These are phyloP conservation scores for Hyaloscypha finlandica DNA, from an alignment of 495 filamentous ascomycete genomes.

Conservation along the genomic window DNA sequence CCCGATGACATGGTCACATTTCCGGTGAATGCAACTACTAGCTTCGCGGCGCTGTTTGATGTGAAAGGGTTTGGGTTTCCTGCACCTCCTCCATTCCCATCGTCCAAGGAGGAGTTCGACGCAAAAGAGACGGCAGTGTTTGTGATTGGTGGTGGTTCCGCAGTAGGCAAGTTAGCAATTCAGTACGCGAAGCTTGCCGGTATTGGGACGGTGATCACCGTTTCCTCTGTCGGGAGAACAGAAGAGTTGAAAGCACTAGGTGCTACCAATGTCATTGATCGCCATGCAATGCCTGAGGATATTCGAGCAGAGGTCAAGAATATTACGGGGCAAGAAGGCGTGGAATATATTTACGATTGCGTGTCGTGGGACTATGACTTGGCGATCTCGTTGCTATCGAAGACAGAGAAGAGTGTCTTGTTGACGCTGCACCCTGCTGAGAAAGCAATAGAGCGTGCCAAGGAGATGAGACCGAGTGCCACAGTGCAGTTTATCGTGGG, in stretches of 20 bases:
- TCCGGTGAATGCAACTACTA: slow-evolving; percentile 18
- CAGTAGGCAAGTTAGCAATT: slow-evolving; percentile 36
- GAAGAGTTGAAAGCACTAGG: slow-evolving; percentile 31
- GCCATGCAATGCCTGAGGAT: slow-evolving; percentile 38
- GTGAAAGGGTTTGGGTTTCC: slow-evolving; percentile 21
- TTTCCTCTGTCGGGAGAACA: slow-evolving; percentile 9
- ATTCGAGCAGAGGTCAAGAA: slow-evolving; percentile 43
- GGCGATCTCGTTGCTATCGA: slow-evolving; percentile 20
- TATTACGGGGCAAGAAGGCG: slow-evolving; percentile 30
- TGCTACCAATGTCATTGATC: slow-evolving; percentile 41
- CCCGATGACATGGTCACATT: slow-evolving; percentile 19
- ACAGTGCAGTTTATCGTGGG: slow-evolving; percentile 9
- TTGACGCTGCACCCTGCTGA: slow-evolving; percentile 10
- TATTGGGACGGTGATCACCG: slow-evolving; percentile 35
- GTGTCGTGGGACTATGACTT: slow-evolving; percentile 29
- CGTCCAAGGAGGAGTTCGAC: not conserved
- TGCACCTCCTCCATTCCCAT: not conserved
- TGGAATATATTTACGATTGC: slow-evolving; percentile 35
- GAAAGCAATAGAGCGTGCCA: slow-evolving; percentile 19
- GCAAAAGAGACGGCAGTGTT: not conserved
- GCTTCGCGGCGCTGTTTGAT: slow-evolving; percentile 20
- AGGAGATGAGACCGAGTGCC: not conserved
- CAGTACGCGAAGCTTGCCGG: slow-evolving; percentile 35
- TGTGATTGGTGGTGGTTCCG: slow-evolving; percentile 31
- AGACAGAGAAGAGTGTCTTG: slow-evolving; percentile 21